Conservation (phyloP, 2,329 filamentous ascomycete genomes). For the Fusarium sp. region DNA sequence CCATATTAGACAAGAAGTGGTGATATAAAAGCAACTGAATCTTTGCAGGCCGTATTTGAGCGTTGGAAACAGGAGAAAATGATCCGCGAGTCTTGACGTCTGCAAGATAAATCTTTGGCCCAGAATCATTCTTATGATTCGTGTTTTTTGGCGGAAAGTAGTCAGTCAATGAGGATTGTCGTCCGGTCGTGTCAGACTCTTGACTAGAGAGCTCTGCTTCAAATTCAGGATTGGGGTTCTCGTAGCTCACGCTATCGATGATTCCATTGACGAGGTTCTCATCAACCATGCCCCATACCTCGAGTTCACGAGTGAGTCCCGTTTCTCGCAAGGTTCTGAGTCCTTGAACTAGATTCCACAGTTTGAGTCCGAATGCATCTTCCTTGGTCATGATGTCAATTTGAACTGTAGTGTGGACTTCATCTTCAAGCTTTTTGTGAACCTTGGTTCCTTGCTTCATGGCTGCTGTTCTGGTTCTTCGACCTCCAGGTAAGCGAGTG, state of each 20-base stretch:
- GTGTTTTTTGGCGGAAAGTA: slow-evolving; percentile 49
- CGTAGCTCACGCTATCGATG: slow-evolving; percentile 85
- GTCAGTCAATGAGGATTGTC: slow-evolving; percentile 52
- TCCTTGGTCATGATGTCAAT: slow-evolving; percentile 79
- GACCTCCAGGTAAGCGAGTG: slow-evolving; percentile 74
- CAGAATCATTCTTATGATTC: not conserved
- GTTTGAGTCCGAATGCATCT: slow-evolving; percentile 80
- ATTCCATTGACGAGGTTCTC: slow-evolving; percentile 87
- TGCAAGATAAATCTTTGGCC: slow-evolving; percentile 71
- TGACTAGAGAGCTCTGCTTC: slow-evolving; percentile 65
- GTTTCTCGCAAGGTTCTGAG: slow-evolving; percentile 76
- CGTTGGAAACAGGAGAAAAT: slow-evolving; percentile 69
- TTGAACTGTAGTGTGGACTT: slow-evolving; percentile 80
- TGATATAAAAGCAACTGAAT: slow-evolving; percentile 94
- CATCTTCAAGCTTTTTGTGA: slow-evolving; percentile 84
- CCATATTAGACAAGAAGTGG: slow-evolving; percentile 80
- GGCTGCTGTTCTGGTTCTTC: slow-evolving; percentile 77
- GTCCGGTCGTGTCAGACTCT: slow-evolving; percentile 39
- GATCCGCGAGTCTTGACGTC: slow-evolving; percentile 88
- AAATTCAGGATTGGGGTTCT: slow-evolving; percentile 76
- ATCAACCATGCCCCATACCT: slow-evolving; percentile 86
- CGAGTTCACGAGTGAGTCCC: slow-evolving; percentile 78
- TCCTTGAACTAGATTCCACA: slow-evolving; percentile 94
- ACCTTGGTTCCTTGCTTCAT: slow-evolving; percentile 86
- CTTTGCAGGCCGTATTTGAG: slow-evolving; percentile 77